Conservation (phyloP, 2,329 filamentous ascomycete species). For the Hypoxylon sp. region DNA sequence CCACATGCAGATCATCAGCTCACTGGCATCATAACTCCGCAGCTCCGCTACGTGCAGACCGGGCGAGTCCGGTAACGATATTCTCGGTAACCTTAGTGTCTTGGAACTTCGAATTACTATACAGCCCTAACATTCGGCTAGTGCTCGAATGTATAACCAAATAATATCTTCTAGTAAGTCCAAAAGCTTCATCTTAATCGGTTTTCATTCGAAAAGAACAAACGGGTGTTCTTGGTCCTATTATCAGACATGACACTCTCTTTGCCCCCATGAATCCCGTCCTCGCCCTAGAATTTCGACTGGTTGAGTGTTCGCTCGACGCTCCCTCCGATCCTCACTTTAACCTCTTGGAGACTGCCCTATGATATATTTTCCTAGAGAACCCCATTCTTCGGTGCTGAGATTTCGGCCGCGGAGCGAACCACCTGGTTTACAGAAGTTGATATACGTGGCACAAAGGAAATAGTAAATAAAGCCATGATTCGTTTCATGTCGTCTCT, state of each 20-base stretch:
- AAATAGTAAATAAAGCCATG: slow-evolving; percentile 59
- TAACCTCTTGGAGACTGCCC: slow-evolving; percentile 75
- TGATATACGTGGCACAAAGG: slow-evolving; percentile 66
- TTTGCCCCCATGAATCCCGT: slow-evolving; percentile 44
- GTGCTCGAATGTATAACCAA: background rate
- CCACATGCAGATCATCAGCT: slow-evolving; percentile 37
- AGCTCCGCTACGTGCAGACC: slow-evolving; percentile 22
- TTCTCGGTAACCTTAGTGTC: slow-evolving; percentile 6
- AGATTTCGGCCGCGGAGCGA: slow-evolving; percentile 75
- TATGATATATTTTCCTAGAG: slow-evolving; percentile 47
- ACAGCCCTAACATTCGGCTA: slow-evolving; percentile 10
- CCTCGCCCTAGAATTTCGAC: slow-evolving; percentile 48
- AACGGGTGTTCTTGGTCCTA: slow-evolving; percentile 49
- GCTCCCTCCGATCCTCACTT: slow-evolving; percentile 75
- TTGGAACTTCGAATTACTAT: background rate
- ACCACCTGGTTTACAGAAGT: slow-evolving; percentile 66
- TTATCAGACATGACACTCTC: slow-evolving; percentile 47
- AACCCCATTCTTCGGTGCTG: slow-evolving; percentile 77
- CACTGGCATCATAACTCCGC: slow-evolving; percentile 33
- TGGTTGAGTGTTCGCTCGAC: slow-evolving; percentile 71
- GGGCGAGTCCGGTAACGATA: slow-evolving; percentile 1
- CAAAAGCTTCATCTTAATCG: slow-evolving; percentile 40
- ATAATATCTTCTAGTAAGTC: slow-evolving; percentile 24
- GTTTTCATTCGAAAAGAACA: slow-evolving; percentile 51
- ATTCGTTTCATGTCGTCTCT: slow-evolving; percentile 50